Evolutionary conservation across 2,329 filamentous ascomycete species (phyloP).

Genomic region (Pyricularia sp.): DNA sequence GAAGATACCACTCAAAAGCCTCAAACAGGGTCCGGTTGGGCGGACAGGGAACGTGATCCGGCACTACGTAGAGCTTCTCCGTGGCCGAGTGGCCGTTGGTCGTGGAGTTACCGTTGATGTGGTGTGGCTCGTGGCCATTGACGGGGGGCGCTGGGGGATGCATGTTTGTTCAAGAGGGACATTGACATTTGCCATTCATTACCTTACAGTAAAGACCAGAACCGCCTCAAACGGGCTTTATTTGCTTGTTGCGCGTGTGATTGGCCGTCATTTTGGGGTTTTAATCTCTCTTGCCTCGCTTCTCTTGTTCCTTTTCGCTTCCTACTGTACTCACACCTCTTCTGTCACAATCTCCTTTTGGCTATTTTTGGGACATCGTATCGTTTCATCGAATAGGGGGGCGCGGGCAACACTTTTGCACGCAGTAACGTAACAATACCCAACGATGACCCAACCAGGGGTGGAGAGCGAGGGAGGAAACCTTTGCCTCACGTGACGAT

Average conservation of each 20-base stretch:
- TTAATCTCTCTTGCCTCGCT: background rate
- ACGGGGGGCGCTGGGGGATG: background rate
- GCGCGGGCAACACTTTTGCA: background rate
- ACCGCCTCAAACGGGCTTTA: too few species aligned
- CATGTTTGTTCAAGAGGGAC: background rate
- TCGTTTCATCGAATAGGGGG: background rate
- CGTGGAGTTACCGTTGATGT: background rate
- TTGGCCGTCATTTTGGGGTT: background rate
- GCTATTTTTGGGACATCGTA: background rate
- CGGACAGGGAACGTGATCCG: slow-evolving; percentile 9
- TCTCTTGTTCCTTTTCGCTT: background rate
- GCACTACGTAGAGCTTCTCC: background rate
- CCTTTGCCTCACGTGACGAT: background rate
- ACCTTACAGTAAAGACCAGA: too few species aligned
- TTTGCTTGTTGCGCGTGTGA: background rate
- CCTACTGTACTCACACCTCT: too few species aligned
- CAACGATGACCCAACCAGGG: too few species aligned
- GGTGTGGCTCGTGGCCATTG: background rate
- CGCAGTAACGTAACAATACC: background rate
- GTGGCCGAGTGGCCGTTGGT: background rate
- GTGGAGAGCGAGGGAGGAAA: too few species aligned
- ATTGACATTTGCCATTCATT: too few species aligned
- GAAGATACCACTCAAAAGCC: slow-evolving; percentile 65
- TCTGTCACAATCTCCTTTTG: background rate
- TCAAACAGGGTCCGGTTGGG: slow-evolving; percentile 50